A percentile compares a stretch with the other conserved stretches of the same genome.
Evolutionary conservation across 805 yeast genomes (phyloP).

Genomic region (Pichia eremophila): DNA sequence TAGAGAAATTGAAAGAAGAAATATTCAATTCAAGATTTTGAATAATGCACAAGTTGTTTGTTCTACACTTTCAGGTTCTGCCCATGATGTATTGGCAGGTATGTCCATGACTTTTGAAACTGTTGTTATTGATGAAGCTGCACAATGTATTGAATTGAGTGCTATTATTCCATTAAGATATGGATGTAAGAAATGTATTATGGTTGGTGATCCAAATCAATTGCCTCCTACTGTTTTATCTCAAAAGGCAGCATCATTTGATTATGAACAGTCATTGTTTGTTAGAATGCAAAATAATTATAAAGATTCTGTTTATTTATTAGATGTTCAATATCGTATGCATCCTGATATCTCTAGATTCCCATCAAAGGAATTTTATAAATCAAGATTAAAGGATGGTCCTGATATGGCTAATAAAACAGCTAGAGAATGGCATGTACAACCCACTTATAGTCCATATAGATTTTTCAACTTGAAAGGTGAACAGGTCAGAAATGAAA

Average conservation of each 20-base stretch:
- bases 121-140: slow-evolving; percentile 93
- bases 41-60: slow-evolving; percentile 78
- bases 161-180: slow-evolving; percentile 86
- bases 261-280: slow-evolving; percentile 86
- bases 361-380: slow-evolving; percentile 79
- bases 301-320: slow-evolving; percentile 52
- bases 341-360: slow-evolving; percentile 84
- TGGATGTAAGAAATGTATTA: slow-evolving; percentile 81
- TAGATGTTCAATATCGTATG: slow-evolving; percentile 95
- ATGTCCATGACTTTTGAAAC: slow-evolving; percentile 76
- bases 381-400: slow-evolving; percentile 68
- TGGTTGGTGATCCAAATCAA: slow-evolving; percentile 99
- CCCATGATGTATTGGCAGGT: slow-evolving; percentile 74
- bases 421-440: slow-evolving; percentile 65
- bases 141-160: slow-evolving; percentile 91
- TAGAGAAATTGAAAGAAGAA: slow-evolving; percentile 68
- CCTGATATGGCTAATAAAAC: slow-evolving; percentile 55
- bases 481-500: slow-evolving; percentile 52
- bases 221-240: slow-evolving; percentile 95
- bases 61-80: slow-evolving; percentile 88
- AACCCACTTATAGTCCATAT: slow-evolving; percentile 57
- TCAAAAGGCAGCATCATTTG: slow-evolving; percentile 67
- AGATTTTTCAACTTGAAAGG: slow-evolving; percentile 58
- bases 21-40: slow-evolving; percentile 63
- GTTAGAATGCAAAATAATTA: slow-evolving; percentile 80